A percentile compares a stretch with the other conserved stretches of the same genome.
Evolutionary conservation across 352 stramenopile genomes (phyloP).

Genomic region (Phytophthora rubi): DNA sequence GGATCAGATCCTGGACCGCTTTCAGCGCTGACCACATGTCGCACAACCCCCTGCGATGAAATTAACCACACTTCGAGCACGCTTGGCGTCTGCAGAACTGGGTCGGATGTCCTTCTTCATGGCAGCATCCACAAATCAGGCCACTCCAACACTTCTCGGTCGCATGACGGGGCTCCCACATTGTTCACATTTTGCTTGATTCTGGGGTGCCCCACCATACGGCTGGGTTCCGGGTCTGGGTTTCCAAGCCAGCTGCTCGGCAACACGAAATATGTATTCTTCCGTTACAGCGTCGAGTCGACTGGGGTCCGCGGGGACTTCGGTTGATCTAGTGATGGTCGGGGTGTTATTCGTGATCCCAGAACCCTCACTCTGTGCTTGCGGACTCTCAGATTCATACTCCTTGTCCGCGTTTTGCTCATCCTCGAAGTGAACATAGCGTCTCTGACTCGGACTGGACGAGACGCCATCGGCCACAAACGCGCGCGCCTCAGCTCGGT

Average conservation of each 20-base stretch:
- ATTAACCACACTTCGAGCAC: constrained; percentile 9
- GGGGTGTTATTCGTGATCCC: too few relatives aligned
- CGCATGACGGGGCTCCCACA: neutral
- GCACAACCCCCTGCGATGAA: constrained; percentile 6
- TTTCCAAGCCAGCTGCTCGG: neutral
- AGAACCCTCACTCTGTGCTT: too few relatives aligned
- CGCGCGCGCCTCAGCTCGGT: too few relatives aligned
- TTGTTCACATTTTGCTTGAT: neutral
- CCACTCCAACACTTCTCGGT: neutral
- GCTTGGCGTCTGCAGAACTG: neutral
- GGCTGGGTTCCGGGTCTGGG: neutral
- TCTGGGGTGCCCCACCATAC: neutral
- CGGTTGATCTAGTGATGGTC: too few relatives aligned
- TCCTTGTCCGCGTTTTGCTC: too few relatives aligned
- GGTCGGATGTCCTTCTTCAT: constrained; percentile 12
- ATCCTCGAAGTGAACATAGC: too few relatives aligned
- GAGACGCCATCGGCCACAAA: too few relatives aligned
- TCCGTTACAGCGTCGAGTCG: too few relatives aligned
- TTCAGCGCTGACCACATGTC: constrained; percentile 1
- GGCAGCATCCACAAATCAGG: constrained; percentile 1
- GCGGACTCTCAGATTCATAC: too few relatives aligned
- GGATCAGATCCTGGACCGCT: neutral
- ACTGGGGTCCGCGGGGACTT: too few relatives aligned
- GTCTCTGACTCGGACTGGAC: too few relatives aligned
- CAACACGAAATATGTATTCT: too few relatives aligned